phyloP scores from a whole-genome alignment of 352 stramenopile genomes.

The Phytophthora cajani region DNA sequence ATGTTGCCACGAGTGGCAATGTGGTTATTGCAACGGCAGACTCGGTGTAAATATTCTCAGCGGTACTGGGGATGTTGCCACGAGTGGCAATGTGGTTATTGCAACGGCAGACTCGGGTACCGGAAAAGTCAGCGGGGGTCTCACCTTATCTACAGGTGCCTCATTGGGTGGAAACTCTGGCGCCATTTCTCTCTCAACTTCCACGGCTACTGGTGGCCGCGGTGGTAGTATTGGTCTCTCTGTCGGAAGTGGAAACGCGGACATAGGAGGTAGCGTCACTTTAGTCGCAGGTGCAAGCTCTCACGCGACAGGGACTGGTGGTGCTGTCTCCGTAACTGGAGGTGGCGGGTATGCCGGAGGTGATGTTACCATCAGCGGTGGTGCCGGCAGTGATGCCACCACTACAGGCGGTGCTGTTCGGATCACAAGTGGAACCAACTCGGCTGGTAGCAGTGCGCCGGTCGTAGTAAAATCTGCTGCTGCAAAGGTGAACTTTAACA shows the following conservation, averaged over 20 bases:
- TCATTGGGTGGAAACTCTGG: conserved; percentile 36
- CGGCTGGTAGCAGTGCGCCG: conserved; percentile 37
- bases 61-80: conserved; percentile 11
- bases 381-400: conserved; percentile 20
- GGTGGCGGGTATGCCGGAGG: conserved; percentile 35
- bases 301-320: conserved; percentile 18
- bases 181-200: conserved; percentile 34
- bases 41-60: conserved; percentile 27
- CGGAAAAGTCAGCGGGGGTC: conserved; percentile 24
- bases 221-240: conserved; percentile 35
- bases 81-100: conserved; percentile 37
- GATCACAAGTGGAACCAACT: conserved; percentile 36
- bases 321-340: conserved; percentile 20
- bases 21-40: conserved; percentile 34
- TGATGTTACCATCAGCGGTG: conserved; percentile 39
- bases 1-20: conserved; percentile 27
- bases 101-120: conserved; percentile 27
- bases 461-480: conserved; percentile 35
- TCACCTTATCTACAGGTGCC: conserved; percentile 35
- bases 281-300: conserved; percentile 39
- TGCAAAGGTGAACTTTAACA: conserved; percentile 31
- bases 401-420: conserved; percentile 23
- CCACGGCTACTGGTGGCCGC: conserved; percentile 20
- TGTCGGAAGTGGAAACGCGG: conserved; percentile 23
- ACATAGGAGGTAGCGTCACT: conserved; percentile 16